A percentile compares a stretch with the other conserved stretches of the same genome.
phyloP scores from a whole-genome alignment of 306 rosid species.

The Fagus sylvatica region DNA sequence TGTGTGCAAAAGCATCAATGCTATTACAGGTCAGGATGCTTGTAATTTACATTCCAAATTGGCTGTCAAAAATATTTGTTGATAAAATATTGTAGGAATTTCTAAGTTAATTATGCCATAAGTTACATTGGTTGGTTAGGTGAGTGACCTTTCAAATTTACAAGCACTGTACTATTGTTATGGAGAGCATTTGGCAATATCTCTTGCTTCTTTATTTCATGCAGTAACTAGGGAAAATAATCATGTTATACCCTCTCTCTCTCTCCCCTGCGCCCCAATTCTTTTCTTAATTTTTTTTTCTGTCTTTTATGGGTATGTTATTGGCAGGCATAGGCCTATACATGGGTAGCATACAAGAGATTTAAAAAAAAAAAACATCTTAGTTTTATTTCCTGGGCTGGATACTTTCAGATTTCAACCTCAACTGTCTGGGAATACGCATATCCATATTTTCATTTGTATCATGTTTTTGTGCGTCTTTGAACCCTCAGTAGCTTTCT shows the following conservation, averaged over 20 bases:
- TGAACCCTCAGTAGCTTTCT: neutral
- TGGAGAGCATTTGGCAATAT: neutral
- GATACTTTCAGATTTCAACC: neutral
- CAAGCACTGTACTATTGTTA: neutral
- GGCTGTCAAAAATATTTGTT: neutral
- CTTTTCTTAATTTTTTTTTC: too few relatives aligned
- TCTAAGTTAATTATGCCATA: neutral
- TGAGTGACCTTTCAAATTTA: neutral
- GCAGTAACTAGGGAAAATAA: neutral
- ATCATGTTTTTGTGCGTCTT: neutral
- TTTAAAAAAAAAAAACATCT: neutral
- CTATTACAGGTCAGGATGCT: conserved; percentile 78
- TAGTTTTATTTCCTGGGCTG: neutral
- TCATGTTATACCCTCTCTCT: neutral
- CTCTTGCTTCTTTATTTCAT: neutral
- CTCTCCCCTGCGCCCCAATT: neutral
- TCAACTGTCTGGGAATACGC: neutral
- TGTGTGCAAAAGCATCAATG: conserved; percentile 99
- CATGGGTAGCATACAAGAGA: neutral
- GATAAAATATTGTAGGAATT: neutral
- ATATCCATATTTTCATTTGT: neutral
- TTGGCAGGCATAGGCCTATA: neutral
- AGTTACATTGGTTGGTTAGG: neutral
- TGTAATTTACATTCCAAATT: neutral
- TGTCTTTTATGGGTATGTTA: neutral